phyloP scores from a whole-genome alignment of 2,329 filamentous ascomycete species.

The Thelonectria olida region DNA sequence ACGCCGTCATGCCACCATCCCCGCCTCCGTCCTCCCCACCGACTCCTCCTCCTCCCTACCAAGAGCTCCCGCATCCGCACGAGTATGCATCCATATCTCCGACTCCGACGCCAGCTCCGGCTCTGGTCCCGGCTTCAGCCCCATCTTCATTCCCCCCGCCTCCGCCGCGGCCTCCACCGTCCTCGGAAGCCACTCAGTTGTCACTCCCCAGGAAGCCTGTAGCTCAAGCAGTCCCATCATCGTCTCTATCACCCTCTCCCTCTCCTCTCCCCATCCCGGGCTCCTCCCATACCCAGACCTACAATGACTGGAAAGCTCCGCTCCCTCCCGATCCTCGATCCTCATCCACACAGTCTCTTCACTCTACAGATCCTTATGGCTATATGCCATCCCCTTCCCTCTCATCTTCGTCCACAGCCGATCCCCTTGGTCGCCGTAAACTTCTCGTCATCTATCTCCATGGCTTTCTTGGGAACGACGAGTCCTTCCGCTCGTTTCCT shows the following conservation, averaged over 20 bases:
- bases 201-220: neutral
- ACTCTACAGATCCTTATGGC: conserved; percentile 33
- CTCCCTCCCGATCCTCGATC: conserved; percentile 54
- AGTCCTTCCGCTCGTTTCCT: conserved; percentile 88
- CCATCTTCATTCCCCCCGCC: conserved; percentile 13
- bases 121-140: neutral
- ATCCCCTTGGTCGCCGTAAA: conserved; percentile 52
- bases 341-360: conserved; percentile 58
- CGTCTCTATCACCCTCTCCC: conserved; percentile 9
- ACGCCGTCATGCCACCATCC: neutral
- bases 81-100: neutral
- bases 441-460: conserved; percentile 87
- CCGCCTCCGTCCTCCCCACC: conserved; percentile 14
- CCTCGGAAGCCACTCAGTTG: neutral
- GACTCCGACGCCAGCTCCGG: neutral
- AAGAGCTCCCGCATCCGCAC: conserved; percentile 10
- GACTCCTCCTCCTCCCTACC: conserved; percentile 20
- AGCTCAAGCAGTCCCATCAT: too few species aligned
- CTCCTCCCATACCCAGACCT: neutral
- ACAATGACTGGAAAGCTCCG: conserved; percentile 20
- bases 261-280: conserved; percentile 17
- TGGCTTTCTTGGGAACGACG: conserved; percentile 89
- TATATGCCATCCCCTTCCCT: conserved; percentile 43
- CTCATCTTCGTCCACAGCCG: conserved; percentile 31
- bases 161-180: conserved; percentile 15